Evolutionary conservation across 2,329 filamentous ascomycete genomes (phyloP).

Genomic region (Dactylonectria estremocensis): DNA sequence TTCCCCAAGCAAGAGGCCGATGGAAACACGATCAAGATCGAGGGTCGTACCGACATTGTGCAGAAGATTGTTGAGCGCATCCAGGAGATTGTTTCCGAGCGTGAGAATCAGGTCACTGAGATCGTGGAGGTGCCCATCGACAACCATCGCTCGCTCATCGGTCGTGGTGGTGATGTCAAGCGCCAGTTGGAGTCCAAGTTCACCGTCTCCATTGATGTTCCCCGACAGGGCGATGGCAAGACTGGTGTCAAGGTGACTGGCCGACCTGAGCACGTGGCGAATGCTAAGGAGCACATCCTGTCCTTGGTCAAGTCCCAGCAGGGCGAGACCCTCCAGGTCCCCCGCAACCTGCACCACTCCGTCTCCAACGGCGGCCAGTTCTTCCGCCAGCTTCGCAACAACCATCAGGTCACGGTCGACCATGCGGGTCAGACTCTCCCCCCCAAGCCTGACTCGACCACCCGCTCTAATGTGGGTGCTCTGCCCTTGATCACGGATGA

Average conservation of each 20-base stretch:
- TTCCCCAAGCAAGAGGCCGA: slow-evolving; percentile 92
- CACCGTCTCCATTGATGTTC: slow-evolving; percentile 89
- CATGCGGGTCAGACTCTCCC: slow-evolving; percentile 87
- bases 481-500: slow-evolving; percentile 97
- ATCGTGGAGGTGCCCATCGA: slow-evolving; percentile 86
- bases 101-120: slow-evolving; percentile 86
- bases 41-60: slow-evolving; percentile 87
- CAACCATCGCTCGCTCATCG: slow-evolving; percentile 93
- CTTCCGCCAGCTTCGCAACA: slow-evolving; percentile 90
- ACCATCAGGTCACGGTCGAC: slow-evolving; percentile 91
- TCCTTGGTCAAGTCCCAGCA: slow-evolving; percentile 87
- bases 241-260: slow-evolving; percentile 91
- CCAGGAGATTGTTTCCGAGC: slow-evolving; percentile 84
- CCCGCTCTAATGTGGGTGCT: slow-evolving; percentile 71
- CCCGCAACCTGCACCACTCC: slow-evolving; percentile 85
- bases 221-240: slow-evolving; percentile 87
- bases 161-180: slow-evolving; percentile 90
- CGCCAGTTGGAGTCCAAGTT: slow-evolving; percentile 89
- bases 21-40: slow-evolving; percentile 87
- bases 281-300: slow-evolving; percentile 88
- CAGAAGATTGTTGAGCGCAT: slow-evolving; percentile 91
- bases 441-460: slow-evolving; percentile 72
- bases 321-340: slow-evolving; percentile 89
- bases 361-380: slow-evolving; percentile 92
- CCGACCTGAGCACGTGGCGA: slow-evolving; percentile 82